Evolutionary conservation across 805 yeast species (phyloP), one percentile per base, ranked within the genome.

Genomic region (Lachancea sp.): DNA sequence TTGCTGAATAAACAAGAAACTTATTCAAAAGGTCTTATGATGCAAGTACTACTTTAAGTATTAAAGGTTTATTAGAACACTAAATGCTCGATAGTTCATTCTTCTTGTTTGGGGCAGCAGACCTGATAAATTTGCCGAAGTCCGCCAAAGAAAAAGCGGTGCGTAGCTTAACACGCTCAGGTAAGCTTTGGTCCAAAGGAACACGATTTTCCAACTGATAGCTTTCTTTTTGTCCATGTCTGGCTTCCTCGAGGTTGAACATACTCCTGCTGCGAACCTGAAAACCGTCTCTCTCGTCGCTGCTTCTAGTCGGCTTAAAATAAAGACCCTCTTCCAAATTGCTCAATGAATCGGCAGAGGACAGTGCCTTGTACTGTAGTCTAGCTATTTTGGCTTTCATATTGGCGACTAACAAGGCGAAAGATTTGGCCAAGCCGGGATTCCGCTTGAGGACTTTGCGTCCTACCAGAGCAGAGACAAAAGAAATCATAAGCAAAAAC

Each of bases 181-280:
- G 27, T 12, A 9, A 25, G 20, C 8, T 17, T 10, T 17, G 25
- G 12, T 18, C 34, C 9, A 4, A 16, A 6, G 35, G 11, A 32
- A 19, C 20, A 25, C 29, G 35, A 18, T 25, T 15, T 26, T 16
- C 45, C 47, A 50, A 41, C 19, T 49, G 49, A 32, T 41, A 46
- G 11, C 42, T 35, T 17, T 48, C 50, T 15, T 36, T 38, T 4
- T 16, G 35, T 11, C 41, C 13, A 18, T 30, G 33, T 19, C 48
- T 31, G 19, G 53, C 42, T 31, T 46, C 46, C 19, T 33, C 45
- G 16, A 61, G 38, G 33, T 60, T 57, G 34, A 54, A 49, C 59
- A 57, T 56, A 44, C 66, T 63, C 48, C 58, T 59, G 44, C 66
- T 60, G 41, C 62, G 48, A 25, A 55, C 48, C 33, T 52, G 53